phyloP scores from a whole-genome alignment of 139 green algal species.

The Chlorella sp. region DNA sequence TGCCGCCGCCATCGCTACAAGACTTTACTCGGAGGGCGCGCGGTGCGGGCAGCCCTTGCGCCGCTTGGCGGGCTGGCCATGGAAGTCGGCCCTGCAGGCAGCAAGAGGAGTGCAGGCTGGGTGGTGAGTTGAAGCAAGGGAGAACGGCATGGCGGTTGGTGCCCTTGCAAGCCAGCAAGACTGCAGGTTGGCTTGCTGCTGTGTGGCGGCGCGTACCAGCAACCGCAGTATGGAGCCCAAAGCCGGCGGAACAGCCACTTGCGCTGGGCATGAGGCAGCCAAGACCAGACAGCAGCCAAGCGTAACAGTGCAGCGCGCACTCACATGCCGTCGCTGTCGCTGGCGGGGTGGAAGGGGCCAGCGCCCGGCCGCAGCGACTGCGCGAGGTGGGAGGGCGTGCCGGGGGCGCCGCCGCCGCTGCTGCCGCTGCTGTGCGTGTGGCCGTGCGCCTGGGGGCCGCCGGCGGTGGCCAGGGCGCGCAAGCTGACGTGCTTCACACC shows the following conservation, averaged over 20 bases:
- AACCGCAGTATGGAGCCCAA: background rate
- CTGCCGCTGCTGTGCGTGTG: slow-evolving; percentile 28
- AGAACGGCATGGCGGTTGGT: background rate
- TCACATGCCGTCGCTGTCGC: slow-evolving; percentile 36
- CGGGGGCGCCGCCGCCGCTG: slow-evolving; percentile 17
- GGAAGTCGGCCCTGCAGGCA: slow-evolving; percentile 14
- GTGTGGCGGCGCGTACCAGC: too few relatives aligned
- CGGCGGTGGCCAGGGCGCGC: background rate
- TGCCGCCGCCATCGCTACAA: too few relatives aligned
- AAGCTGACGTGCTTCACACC: slow-evolving; percentile 18
- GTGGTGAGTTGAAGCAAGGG: background rate
- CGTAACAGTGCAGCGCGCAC: background rate
- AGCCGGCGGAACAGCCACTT: background rate
- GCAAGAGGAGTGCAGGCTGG: background rate
- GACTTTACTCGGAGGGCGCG: background rate
- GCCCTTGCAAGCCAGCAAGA: background rate
- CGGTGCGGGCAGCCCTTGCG: slow-evolving; percentile 36
- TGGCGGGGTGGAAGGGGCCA: background rate
- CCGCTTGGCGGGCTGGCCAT: slow-evolving; percentile 25
- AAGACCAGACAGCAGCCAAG: background rate
- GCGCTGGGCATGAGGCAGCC: too few relatives aligned
- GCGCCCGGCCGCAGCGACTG: background rate
- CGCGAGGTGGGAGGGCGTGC: slow-evolving; percentile 23
- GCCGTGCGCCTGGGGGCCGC: background rate
- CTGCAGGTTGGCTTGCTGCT: background rate